Evolutionary conservation across 495 filamentous ascomycete genomes (phyloP), one percentile per base, ranked within the genome.

Genomic region (Neurospora sp.): DNA sequence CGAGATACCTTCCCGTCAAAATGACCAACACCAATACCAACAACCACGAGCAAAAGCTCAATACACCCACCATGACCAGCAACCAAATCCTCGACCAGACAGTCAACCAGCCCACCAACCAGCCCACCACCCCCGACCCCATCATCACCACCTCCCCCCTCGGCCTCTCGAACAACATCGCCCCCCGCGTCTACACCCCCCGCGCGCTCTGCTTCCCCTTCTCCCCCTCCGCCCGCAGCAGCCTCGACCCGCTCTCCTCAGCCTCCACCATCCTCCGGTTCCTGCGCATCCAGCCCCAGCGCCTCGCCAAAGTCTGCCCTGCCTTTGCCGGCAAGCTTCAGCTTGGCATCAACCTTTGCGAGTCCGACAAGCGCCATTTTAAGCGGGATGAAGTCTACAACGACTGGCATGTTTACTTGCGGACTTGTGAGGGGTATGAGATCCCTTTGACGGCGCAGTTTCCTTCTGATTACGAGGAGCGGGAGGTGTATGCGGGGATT

Each of bases 161-260:
- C 53, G 2, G 12, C 53, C 53, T 16, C 53, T 82, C 76, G 74
- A 78, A 82, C 73, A 79, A 82, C 71, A 74, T 74, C 41, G 76
- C 78, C 22, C 78, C 79, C 70, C 79, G 80, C 6, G 75, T 73
- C 48, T 82, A 80, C 74, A 81, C 78, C 69, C 76, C 78, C 68
- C 75, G 77, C 44, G 79, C 76, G n/a, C 78, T 82, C 12, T 81
- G 79, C 70, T 82, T 82, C 20, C 80, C 80, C 40, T 79, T 78
- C 70, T 77, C 78, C 73, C 20, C 70, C 35, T 22, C 39, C 27
- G 76, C 73, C 35, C 71, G 27, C 27, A 31, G 27, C 5, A 27
- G 27, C 5, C 22, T 16, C 3, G 12, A 27, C 5, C 53, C 53
- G 0, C 53, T 17, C 12, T 16, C 27, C 53, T 8, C 22, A 0